These are phyloP conservation scores for Aureobasidium sp. DNA, from an alignment of 2,329 filamentous ascomycete species.

Conservation along the genomic window DNA sequence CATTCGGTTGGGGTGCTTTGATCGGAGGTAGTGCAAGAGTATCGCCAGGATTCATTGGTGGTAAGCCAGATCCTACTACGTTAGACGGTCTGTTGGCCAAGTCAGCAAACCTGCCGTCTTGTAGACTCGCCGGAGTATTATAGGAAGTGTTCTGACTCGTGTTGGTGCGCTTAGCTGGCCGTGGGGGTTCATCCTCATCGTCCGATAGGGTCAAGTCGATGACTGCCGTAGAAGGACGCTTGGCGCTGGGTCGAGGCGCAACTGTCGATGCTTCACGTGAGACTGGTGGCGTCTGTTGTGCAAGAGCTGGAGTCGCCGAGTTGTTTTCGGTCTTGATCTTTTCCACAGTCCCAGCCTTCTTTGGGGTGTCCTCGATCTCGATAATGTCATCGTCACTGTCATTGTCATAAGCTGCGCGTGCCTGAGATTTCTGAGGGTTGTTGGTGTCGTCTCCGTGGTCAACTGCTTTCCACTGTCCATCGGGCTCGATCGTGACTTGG, in stretches of 20 bases:
- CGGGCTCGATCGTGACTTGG: conserved; percentile 82
- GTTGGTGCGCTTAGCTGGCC: conserved; percentile 26
- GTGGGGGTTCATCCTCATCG: conserved; percentile 35
- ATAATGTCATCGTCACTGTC: conserved; percentile 37
- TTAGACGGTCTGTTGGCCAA: conserved; percentile 16
- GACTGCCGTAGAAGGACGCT: conserved; percentile 38
- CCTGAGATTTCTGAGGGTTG: conserved; percentile 25
- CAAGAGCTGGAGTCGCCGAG: conserved; percentile 27
- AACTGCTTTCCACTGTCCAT: conserved; percentile 63
- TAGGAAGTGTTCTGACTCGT: conserved; percentile 17
- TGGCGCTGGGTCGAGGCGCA: conserved; percentile 26
- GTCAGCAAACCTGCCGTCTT: conserved; percentile 15
- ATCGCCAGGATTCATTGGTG: conserved; percentile 14
- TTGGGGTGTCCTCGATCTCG: conserved; percentile 32
- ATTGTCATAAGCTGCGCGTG: conserved; percentile 26
- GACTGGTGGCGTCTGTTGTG: conserved; percentile 36
- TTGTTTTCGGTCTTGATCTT: conserved; percentile 32
- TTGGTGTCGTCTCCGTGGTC: conserved; percentile 34
- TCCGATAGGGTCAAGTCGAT: conserved; percentile 42
- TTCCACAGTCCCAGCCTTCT: conserved; percentile 20
- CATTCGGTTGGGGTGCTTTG: conserved; percentile 18
- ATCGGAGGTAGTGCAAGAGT: conserved; percentile 16
- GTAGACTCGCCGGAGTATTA: conserved; percentile 16
- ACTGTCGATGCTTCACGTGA: conserved; percentile 33
- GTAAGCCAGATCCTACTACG: conserved; percentile 13